These are phyloP conservation scores for Oryza meridionalis DNA, from an alignment of 176 grass and related monocot species.

Conservation along the genomic window DNA sequence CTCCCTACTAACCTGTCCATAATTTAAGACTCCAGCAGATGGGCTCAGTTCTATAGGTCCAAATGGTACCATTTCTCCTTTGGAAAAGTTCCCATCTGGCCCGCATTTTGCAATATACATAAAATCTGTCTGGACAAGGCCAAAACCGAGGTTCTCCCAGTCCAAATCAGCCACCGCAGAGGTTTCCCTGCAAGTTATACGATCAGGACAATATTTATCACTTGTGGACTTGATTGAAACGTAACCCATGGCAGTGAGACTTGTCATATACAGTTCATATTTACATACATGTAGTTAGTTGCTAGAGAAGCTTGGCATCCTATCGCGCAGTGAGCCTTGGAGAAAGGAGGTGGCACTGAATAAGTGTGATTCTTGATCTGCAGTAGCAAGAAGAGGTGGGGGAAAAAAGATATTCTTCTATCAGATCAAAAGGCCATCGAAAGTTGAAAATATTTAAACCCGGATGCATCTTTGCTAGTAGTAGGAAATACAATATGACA, in stretches of 20 bases:
- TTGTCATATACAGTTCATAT: neutral
- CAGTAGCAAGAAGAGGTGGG: neutral
- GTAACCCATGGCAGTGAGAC: neutral
- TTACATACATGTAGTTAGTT: slow-evolving; percentile 60
- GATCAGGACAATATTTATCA: neutral
- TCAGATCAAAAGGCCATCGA: neutral
- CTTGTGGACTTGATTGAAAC: neutral
- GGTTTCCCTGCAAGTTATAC: slow-evolving; percentile 50
- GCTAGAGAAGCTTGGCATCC: slow-evolving; percentile 53
- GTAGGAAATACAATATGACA: neutral
- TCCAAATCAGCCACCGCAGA: slow-evolving; percentile 68
- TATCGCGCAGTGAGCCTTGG: slow-evolving; percentile 25
- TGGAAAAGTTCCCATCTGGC: slow-evolving; percentile 62
- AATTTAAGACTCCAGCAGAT: slow-evolving; percentile 92
- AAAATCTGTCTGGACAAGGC: slow-evolving; percentile 74
- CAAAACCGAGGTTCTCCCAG: slow-evolving; percentile 91
- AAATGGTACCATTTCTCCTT: slow-evolving; percentile 78
- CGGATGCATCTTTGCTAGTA: neutral
- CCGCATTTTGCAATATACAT: slow-evolving; percentile 79
- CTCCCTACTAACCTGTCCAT: slow-evolving; percentile 77
- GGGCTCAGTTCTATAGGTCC: slow-evolving; percentile 82
- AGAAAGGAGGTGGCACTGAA: slow-evolving; percentile 39
- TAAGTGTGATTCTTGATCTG: slow-evolving; percentile 54
- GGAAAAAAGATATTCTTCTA: neutral
- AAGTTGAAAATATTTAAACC: neutral